A percentile compares a stretch with the other conserved stretches of the same genome.
These are phyloP conservation scores for Ilex asprella DNA, from an alignment of 257 asterid genomes.

Conservation along the genomic window DNA sequence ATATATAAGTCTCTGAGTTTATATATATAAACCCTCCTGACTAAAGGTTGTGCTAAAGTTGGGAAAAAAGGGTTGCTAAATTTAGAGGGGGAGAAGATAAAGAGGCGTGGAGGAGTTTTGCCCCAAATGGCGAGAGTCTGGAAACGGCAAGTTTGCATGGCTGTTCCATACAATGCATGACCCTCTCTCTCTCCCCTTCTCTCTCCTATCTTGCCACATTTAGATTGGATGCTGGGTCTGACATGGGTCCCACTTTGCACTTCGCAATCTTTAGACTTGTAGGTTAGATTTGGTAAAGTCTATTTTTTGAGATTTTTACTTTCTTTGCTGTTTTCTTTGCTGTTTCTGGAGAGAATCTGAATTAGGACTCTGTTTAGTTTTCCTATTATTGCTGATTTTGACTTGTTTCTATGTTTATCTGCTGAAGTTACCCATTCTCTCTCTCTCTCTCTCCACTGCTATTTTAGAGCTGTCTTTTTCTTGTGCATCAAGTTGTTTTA, in stretches of 20 bases:
- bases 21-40: background rate
- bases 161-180: conserved; percentile 40
- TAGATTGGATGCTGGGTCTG: conserved; percentile 16
- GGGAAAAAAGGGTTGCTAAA: conserved; percentile 25
- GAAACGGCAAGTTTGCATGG: conserved; percentile 77
- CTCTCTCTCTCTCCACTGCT: no score
- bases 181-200: conserved; percentile 32
- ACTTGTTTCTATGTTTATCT: no score
- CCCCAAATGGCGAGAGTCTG: conserved; percentile 56
- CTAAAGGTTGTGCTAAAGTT: conserved; percentile 1
- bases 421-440: no score
- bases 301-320: no score
- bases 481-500: no score
- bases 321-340: no score
- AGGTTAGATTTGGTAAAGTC: conserved; percentile 25
- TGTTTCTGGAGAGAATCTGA: no score
- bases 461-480: no score
- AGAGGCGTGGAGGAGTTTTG: conserved; percentile 41
- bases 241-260: conserved; percentile 38
- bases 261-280: conserved; percentile 19
- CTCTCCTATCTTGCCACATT: conserved; percentile 30
- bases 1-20: background rate
- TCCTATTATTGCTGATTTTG: no score
- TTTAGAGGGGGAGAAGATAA: conserved; percentile 26
- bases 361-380: no score